Evolutionary conservation across 1,284 basidiomycete genomes (phyloP), one percentile per base, ranked within the genome.

Genomic region (Malassezia japonica): DNA sequence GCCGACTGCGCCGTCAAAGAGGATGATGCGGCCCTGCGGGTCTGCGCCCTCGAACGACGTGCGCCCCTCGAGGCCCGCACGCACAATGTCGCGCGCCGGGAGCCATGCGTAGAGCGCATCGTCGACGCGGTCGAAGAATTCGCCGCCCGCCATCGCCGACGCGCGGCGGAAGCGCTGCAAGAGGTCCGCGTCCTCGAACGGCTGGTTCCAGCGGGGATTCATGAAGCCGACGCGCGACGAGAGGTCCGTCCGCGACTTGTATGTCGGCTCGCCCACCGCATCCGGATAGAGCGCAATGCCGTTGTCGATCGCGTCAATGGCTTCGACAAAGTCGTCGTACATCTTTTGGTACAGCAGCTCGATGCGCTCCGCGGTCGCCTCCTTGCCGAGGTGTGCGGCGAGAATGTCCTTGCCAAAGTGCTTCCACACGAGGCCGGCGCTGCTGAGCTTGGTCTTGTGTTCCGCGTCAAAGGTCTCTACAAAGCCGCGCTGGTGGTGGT

Each of bases 401-500:
- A 98, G 83, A 61, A 96, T 84, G 60, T 90, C 82, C 67, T 83
- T 81, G 20, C 92, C 94, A 69, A 88, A 98, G 75, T 98, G 92
- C 65, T 72, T 72, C 68, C 69, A 72, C 23, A 98, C 81, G 50
- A 98, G 77, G 13, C 92, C 92, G 3, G 92, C 92, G 15, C 86
- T 90, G 34, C 85, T 88, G 33, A 98, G 77, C 76, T 98, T 98
- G 55, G 86, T 96, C 31, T 75, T 75, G 70, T 76, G 73, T 7
- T 85, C 86, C 60, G 83, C 77, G 5, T 88, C 91, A 73, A 98
- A 95, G 15, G 86, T 81, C 72, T 91, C 87, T 10, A 79, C 79
- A 74, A 98, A 98, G 0, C 86, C 90, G 41, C 91, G 82, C 74
- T 98, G 94, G 71, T 98, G 92, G 72, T 98, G 92, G 74, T 98